A percentile compares a stretch with the other conserved stretches of the same genome.
phyloP scores from a whole-genome alignment of 2,329 filamentous ascomycete genomes.

The Pyricularia grisea region DNA sequence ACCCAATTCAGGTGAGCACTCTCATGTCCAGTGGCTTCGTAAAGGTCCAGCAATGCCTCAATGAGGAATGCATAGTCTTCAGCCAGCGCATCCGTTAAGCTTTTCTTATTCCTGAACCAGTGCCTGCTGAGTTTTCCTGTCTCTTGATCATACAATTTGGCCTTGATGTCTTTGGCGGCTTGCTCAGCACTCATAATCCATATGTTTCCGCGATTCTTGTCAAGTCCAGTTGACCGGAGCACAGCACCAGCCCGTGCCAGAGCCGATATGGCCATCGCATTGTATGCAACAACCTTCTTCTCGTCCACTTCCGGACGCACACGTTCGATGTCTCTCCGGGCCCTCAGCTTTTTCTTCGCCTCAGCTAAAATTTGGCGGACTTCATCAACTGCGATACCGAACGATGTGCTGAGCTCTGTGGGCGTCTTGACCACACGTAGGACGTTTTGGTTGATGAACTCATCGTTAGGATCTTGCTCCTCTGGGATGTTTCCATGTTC shows the following conservation, averaged over 20 bases:
- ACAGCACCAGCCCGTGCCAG: conserved; percentile 67
- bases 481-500: conserved; percentile 79
- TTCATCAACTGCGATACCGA: conserved; percentile 61
- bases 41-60: conserved; percentile 72
- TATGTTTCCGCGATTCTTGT: conserved; percentile 43
- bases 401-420: conserved; percentile 62
- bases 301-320: conserved; percentile 72
- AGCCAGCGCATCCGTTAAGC: conserved; percentile 65
- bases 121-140: conserved; percentile 61
- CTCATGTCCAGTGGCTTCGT: conserved; percentile 66
- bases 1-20: conserved; percentile 71
- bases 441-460: conserved; percentile 91
- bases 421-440: conserved; percentile 61
- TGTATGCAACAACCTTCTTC: conserved; percentile 82
- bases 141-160: conserved; percentile 59
- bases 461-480: conserved; percentile 80
- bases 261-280: conserved; percentile 77
- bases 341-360: conserved; percentile 58
- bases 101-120: conserved; percentile 56
- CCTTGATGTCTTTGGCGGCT: conserved; percentile 63
- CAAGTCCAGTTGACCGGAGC: conserved; percentile 42
- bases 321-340: conserved; percentile 64
- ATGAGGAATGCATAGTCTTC: conserved; percentile 93
- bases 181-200: conserved; percentile 59
- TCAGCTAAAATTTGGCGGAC: conserved; percentile 57